Percentiles rank a stretch among this genome's conserved stretches.
Conservation (phyloP, 2,329 filamentous ascomycete genomes). For the Annulohypoxylon truncatum region DNA sequence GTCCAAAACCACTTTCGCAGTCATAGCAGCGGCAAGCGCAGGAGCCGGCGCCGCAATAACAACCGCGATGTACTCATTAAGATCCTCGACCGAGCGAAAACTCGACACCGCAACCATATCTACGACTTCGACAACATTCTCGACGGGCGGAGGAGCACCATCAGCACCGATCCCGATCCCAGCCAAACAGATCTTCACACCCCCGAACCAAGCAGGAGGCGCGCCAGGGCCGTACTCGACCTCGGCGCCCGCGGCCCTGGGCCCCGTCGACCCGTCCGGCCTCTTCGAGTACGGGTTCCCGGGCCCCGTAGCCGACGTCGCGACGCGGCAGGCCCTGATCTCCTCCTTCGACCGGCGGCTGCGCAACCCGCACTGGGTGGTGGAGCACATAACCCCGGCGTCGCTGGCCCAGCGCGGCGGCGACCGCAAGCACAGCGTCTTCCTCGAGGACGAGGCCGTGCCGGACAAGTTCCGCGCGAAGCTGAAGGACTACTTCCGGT, state of each 20-base stretch:
- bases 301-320: conserved; percentile 86
- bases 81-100: conserved; percentile 54
- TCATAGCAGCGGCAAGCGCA: conserved; percentile 80
- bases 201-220: conserved; percentile 44
- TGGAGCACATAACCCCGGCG: conserved; percentile 93
- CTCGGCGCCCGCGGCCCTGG: conserved; percentile 49
- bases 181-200: conserved; percentile 66
- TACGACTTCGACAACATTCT: conserved; percentile 49
- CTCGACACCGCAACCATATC: conserved; percentile 58
- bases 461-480: conserved; percentile 89
- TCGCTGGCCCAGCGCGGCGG: conserved; percentile 80
- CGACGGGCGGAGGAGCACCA: conserved; percentile 50
- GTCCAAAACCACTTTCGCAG: conserved; percentile 82
- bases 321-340: conserved; percentile 79
- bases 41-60: conserved; percentile 81
- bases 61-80: conserved; percentile 72
- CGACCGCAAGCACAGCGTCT: conserved; percentile 85
- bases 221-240: conserved; percentile 43
- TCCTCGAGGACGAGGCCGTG: conserved; percentile 83
- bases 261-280: conserved; percentile 75
- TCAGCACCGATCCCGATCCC: conserved; percentile 59
- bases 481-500: conserved; percentile 93
- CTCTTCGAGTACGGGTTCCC: conserved; percentile 92
- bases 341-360: conserved; percentile 91
- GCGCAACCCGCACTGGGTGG: conserved; percentile 93